Base-by-base conservation (phyloP, 2,329 filamentous ascomycete genomes). In the Albifimbria verrucaria region DNA sequence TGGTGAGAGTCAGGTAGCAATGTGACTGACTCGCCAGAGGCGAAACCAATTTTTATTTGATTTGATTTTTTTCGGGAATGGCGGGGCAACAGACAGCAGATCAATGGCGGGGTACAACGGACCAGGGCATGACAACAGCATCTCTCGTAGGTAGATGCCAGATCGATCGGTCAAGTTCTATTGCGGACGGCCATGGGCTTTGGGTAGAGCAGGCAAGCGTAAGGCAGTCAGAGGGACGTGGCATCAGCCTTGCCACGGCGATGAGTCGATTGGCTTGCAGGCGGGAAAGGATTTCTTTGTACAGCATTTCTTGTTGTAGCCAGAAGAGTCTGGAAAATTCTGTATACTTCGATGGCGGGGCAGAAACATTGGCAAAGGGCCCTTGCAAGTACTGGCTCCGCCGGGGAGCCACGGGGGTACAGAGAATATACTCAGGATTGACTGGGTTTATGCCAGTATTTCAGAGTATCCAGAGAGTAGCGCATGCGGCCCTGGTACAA, bases 291-390 rank as follows among this genome's bases (percentile, higher is more conserved):
- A n/a, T n/a, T n/a, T n/a, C n/a, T n/a, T n/a, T n/a, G 32, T n/a
- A 39, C 18, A 17, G 32, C 32, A 39, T 17, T 39, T 39, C 32
- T n/a, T 12, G 5, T 39, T 15, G 12, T 17, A 5, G 18, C 32
- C 12, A 39, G 57, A 48, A 48, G 36, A 26, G 46, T 63, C 59
- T 61, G 53, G 61, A 63, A 63, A 62, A 60, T 63, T 64, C 62
- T 62, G 49, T 53, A 52, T 41, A 52, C 49, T 64, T 64, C 62
- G 12, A 53, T 56, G 57, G 56, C 55, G 56, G 61, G 59, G 58
- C 53, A 46, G 10, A 23, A 22, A 46, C 21, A 39, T 39, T 12
- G 32, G 5, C 32, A 39, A 39, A n/a, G n/a, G 32, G 18, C 32
- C 32, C 32, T n/a, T 39, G 12, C 4, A 39, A 39, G 32, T 39